Evolutionary conservation across 2,329 filamentous ascomycete genomes (phyloP).

Genomic region (Fulvia fulva): DNA sequence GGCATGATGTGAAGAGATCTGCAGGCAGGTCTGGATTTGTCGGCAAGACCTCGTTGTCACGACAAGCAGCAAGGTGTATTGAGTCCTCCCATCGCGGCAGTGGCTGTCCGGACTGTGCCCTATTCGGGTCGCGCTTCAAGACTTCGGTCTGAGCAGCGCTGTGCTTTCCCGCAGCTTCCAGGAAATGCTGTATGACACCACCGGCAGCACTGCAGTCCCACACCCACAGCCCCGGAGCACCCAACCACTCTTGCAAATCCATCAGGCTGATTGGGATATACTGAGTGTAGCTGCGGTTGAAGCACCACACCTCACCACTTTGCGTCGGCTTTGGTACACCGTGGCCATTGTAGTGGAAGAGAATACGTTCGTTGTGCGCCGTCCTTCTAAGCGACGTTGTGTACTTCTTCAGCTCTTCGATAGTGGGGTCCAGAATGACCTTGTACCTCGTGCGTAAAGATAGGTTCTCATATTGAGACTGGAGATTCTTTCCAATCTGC

Average conservation of each 20-base stretch:
- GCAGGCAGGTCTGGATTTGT: slow-evolving; percentile 91
- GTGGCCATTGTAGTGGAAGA: slow-evolving; percentile 99
- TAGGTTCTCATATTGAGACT: slow-evolving; percentile 92
- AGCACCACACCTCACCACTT: slow-evolving; percentile 98
- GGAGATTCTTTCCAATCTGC: slow-evolving; percentile 92
- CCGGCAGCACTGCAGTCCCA: slow-evolving; percentile 97
- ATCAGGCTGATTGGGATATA: slow-evolving; percentile 97
- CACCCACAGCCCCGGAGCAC: slow-evolving; percentile 91
- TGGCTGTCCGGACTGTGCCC: slow-evolving; percentile 25
- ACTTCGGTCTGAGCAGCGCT: slow-evolving; percentile 80
- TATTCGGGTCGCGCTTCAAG: slow-evolving; percentile 64
- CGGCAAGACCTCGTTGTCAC: slow-evolving; percentile 84
- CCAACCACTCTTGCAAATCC: slow-evolving; percentile 92
- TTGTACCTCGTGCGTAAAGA: slow-evolving; percentile 96
- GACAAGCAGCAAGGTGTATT: slow-evolving; percentile 90
- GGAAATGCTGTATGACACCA: slow-evolving; percentile 92
- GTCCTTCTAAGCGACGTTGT: slow-evolving; percentile 84
- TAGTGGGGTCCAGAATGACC: slow-evolving; percentile 91
- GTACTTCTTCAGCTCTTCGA: slow-evolving; percentile 96
- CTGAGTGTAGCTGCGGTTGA: slow-evolving; percentile 97
- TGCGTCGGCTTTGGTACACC: slow-evolving; percentile 93
- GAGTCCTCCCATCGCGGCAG: slow-evolving; percentile 70
- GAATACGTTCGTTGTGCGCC: slow-evolving; percentile 88
- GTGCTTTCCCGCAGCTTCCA: slow-evolving; percentile 91
- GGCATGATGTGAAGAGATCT: slow-evolving; percentile 90